Evolutionary conservation across 169 alveolate species (phyloP).

Genomic region (Eimeria sp.): DNA sequence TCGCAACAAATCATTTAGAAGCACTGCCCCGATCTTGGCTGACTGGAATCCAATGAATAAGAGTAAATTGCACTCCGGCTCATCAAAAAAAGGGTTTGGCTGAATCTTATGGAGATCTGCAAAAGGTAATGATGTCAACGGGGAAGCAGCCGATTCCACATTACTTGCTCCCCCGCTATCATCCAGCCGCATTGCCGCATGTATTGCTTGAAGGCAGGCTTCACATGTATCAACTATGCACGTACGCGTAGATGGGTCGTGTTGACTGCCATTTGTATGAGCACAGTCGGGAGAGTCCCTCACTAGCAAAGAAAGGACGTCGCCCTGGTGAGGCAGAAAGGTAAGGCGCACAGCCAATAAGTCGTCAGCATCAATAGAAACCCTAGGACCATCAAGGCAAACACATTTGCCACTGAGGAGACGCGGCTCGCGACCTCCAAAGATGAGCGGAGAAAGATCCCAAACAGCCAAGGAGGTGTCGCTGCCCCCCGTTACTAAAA

Average conservation of each 20-base stretch:
- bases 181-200: slow-evolving; percentile 65
- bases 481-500: slow-evolving; percentile 81
- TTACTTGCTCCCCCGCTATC: neutral
- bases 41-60: slow-evolving; percentile 81
- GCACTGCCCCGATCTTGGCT: slow-evolving; percentile 77
- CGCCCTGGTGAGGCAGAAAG: slow-evolving; percentile 82
- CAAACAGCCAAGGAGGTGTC: slow-evolving; percentile 81
- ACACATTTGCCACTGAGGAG: slow-evolving; percentile 62
- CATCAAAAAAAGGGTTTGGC: slow-evolving; percentile 26
- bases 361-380: slow-evolving; percentile 70
- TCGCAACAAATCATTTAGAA: slow-evolving; percentile 70
- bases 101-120: slow-evolving; percentile 55
- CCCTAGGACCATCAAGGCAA: slow-evolving; percentile 49
- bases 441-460: slow-evolving; percentile 78
- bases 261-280: slow-evolving; percentile 25
- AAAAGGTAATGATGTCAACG: neutral
- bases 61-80: slow-evolving; percentile 7
- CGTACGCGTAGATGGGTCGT: slow-evolving; percentile 29
- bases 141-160: slow-evolving; percentile 36
- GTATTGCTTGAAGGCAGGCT: slow-evolving; percentile 34
- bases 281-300: slow-evolving; percentile 19
- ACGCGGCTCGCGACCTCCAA: slow-evolving; percentile 69
- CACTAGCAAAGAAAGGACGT: slow-evolving; percentile 75
- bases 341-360: slow-evolving; percentile 73
- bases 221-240: slow-evolving; percentile 54